Evolutionary conservation across 176 grass and related monocot genomes (phyloP), one percentile per base, ranked within the genome.

Genomic region (Oryza officinalis): DNA sequence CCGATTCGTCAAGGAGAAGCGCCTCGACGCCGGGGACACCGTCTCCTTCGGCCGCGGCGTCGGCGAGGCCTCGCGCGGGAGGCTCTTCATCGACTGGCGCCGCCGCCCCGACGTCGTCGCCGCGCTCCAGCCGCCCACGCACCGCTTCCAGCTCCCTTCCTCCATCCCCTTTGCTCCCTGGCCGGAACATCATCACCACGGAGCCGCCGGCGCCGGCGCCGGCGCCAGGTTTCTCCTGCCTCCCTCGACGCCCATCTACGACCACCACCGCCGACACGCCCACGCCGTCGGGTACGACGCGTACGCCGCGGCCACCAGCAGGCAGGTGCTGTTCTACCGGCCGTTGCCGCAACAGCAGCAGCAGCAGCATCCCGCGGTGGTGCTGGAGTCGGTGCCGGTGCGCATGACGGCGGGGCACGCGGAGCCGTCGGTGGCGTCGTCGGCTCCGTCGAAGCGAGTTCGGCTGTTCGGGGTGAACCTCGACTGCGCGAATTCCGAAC

Each of bases 1-100:
- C 88, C 91, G 96, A n/a, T 99, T 99, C 74, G 96, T 99, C 80
- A 99, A 99, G 89, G 96, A 99, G 88, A 99, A 99, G 87, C 87
- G 91, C 54, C 89, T 99, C 47, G 93, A 96, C 87, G 93, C 96
- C 22, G 96, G 96, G 2, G 96, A 99, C 78, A 94, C 93, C 57
- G 91, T 99, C 83, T 96, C 93, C 63, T 99, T 99, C 81, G 96
- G 96, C 27, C 94, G 96, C 38, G 96, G 96, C 57, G 85, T 94
- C 43, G 96, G 96, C 10, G 89, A 99, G 47, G 49, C 76, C 46
- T 91, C 85, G 0, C 45, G 89, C 15, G 89, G 84, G 10, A 84
- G 87, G 81, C 85, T 99, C 76, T 99, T 96, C 85, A 99, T 99
- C 76, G 96, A 99, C 87, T 99, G 96, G 87, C 87, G 87, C 23